Evolutionary conservation across 1,284 basidiomycete genomes (phyloP).

Genomic region (Tilletia walkeri): DNA sequence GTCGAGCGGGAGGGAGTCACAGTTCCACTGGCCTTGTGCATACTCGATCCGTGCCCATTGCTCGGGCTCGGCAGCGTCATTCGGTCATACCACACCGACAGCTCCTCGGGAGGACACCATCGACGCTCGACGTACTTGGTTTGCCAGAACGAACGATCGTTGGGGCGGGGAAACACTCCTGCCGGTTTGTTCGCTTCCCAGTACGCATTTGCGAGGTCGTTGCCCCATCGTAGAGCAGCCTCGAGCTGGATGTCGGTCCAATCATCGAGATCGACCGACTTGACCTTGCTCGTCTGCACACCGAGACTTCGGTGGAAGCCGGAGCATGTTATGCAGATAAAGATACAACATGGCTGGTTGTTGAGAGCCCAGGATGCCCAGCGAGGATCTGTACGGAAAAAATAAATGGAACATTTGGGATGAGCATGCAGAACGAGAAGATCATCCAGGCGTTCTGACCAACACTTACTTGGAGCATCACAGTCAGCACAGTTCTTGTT

Average conservation of each 20-base stretch:
- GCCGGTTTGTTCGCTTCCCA: conserved; percentile 36
- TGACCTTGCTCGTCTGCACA: conserved; percentile 61
- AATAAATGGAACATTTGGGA: background rate
- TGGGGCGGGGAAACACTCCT: conserved; percentile 14
- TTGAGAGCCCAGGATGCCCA: conserved; percentile 58
- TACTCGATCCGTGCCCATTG: background rate
- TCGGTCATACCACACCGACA: background rate
- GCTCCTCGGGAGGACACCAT: conserved; percentile 16
- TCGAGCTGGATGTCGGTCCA: conserved; percentile 45
- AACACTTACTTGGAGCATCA: conserved; percentile 44
- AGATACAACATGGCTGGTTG: conserved; percentile 53
- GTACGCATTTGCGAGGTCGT: conserved; percentile 33
- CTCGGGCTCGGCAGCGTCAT: background rate
- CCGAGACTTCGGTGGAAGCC: conserved; percentile 61
- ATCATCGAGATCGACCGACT: conserved; percentile 60
- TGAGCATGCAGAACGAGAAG: background rate
- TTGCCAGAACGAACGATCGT: conserved; percentile 18
- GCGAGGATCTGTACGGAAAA: conserved; percentile 46
- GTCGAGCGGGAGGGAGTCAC: background rate
- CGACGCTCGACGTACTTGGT: conserved; percentile 12
- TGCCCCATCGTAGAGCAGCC: conserved; percentile 39
- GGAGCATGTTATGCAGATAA: conserved; percentile 61
- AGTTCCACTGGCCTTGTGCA: background rate
- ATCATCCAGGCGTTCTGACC: background rate
- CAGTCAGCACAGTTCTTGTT: conserved; percentile 60